Percentiles rank a stretch among this genome's conserved stretches.
These are phyloP conservation scores for Hymenotorrendiella dingleyae DNA, from an alignment of 2,329 filamentous ascomycete genomes.

Conservation along the genomic window DNA sequence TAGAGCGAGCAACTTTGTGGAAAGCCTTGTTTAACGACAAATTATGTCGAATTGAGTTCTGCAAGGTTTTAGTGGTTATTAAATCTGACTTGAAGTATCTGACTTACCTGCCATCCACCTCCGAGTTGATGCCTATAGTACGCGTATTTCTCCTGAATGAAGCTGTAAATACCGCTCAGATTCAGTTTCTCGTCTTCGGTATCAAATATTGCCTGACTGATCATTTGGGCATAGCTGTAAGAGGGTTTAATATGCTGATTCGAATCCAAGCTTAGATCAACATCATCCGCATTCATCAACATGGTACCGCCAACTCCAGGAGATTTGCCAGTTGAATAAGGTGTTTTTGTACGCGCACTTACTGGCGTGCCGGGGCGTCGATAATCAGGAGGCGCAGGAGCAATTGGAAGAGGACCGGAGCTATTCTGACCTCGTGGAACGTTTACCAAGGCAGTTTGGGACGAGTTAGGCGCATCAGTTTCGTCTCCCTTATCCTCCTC, in stretches of 20 bases:
- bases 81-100: conserved; percentile 1
- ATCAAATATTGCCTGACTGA: conserved; percentile 89
- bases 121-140: conserved; percentile 76
- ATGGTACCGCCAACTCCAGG: conserved; percentile 34
- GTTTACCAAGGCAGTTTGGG: conserved; percentile 2
- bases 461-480: conserved; percentile 5
- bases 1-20: conserved; percentile 84
- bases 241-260: conserved; percentile 91
- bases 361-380: conserved; percentile 54
- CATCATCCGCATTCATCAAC: conserved; percentile 44
- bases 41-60: conserved; percentile 97
- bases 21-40: conserved; percentile 92
- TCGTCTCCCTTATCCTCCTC: conserved; percentile 12
- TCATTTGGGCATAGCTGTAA: conserved; percentile 94
- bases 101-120: conserved; percentile 84
- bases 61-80: conserved; percentile 23
- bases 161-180: conserved; percentile 86
- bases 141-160: conserved; percentile 84
- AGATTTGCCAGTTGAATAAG: conserved; percentile 24
- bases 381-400: conserved; percentile 55
- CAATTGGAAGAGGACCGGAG: conserved; percentile 41
- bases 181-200: conserved; percentile 85
- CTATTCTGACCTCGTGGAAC: conserved; percentile 16
- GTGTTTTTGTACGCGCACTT: conserved; percentile 18
- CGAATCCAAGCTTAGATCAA: conserved; percentile 75